Percentiles rank a stretch among this genome's conserved stretches.
These are phyloP conservation scores for Cyberlindnera bimundalis DNA, from an alignment of 805 yeast genomes.

Conservation along the genomic window DNA sequence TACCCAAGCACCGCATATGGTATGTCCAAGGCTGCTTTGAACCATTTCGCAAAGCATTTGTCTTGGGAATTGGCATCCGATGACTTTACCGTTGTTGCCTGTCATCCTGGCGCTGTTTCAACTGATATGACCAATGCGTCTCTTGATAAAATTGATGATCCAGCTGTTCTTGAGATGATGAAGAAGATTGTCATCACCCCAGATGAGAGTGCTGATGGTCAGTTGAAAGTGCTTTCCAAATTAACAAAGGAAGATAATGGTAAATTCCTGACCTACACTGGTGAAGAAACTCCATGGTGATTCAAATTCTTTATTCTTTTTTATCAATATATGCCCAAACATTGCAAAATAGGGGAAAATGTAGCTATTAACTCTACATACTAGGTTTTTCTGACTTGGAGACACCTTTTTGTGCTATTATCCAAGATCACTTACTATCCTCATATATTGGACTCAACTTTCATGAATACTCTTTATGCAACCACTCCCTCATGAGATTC, in stretches of 20 bases:
- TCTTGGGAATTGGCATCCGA: conserved; percentile 27
- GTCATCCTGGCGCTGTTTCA: conserved; percentile 39
- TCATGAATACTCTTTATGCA: too few relatives aligned
- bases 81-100: conserved; percentile 29
- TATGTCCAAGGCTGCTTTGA: conserved; percentile 37
- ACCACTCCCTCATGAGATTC: too few relatives aligned
- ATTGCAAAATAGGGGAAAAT: too few relatives aligned
- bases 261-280: conserved; percentile 27
- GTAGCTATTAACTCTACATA: too few relatives aligned
- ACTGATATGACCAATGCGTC: conserved; percentile 30
- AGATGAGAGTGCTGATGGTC: conserved; percentile 24
- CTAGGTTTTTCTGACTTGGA: too few relatives aligned
- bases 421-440: too few relatives aligned
- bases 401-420: too few relatives aligned
- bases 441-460: too few relatives aligned
- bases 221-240: conserved; percentile 21
- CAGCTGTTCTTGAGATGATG: not conserved
- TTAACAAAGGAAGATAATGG: conserved; percentile 28
- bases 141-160: too few relatives aligned
- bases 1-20: conserved; percentile 31
- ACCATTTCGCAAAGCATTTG: conserved; percentile 29
- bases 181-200: conserved; percentile 22
- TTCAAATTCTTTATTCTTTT: too few relatives aligned
- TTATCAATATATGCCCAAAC: too few relatives aligned
- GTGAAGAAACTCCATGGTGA: conserved; percentile 11